phyloP scores from a whole-genome alignment of 2,329 filamentous ascomycete species.

The Botryosphaeria dothidea region DNA sequence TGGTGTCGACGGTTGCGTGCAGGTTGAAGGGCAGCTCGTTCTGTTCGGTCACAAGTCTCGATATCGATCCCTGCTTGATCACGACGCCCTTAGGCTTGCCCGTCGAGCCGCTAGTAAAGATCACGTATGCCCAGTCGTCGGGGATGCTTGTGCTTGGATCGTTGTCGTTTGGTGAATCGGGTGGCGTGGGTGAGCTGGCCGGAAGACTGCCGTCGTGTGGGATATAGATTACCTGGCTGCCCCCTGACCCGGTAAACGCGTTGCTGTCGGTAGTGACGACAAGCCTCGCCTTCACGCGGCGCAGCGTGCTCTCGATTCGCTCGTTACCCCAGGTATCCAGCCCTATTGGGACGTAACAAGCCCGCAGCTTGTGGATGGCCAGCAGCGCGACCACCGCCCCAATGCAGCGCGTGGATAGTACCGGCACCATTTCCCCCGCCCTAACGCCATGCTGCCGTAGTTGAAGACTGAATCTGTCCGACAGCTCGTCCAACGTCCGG shows the following conservation, averaged over 20 bases:
- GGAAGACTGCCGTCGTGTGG: not conserved
- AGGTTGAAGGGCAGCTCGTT: conserved; percentile 4
- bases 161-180: not conserved
- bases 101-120: conserved; percentile 51
- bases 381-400: not conserved
- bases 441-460: not conserved
- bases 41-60: not conserved
- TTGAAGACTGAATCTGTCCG: not conserved
- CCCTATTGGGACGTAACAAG: conserved; percentile 6
- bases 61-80: conserved; percentile 22
- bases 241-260: not conserved
- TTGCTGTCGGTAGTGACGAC: not conserved
- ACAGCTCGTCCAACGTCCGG: not conserved
- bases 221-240: not conserved
- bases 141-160: not conserved
- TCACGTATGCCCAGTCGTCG: conserved; percentile 55
- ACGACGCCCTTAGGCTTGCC: conserved; percentile 24
- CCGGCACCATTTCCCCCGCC: not conserved
- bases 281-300: not conserved
- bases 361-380: not conserved
- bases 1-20: not conserved
- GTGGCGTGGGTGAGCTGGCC: not conserved
- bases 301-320: conserved; percentile 1
- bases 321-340: not conserved
- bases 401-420: not conserved